Evolutionary conservation across 1,139 yeast genomes (phyloP).

Genomic region (Hemisphaericaspora lyxosophila): DNA sequence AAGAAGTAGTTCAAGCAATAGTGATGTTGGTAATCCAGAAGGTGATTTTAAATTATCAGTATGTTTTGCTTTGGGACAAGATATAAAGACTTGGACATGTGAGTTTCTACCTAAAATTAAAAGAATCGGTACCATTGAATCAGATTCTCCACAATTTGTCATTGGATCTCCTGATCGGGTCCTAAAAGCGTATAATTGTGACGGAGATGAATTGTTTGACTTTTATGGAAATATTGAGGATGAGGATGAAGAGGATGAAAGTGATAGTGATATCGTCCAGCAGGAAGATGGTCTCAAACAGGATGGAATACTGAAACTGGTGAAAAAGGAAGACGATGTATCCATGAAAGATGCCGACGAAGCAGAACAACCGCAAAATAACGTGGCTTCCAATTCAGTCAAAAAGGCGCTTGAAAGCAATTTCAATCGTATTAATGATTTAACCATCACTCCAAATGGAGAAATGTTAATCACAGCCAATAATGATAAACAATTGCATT

Average conservation of each 20-base stretch:
- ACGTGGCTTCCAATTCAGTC: not conserved
- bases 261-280: not conserved
- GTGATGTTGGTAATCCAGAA: not conserved
- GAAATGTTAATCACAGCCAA: constrained; percentile 62
- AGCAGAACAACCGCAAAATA: no score
- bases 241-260: constrained; percentile 28
- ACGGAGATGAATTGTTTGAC: constrained; percentile 43
- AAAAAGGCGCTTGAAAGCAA: constrained; percentile 21
- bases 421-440: constrained; percentile 61
- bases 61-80: constrained; percentile 43
- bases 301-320: no score
- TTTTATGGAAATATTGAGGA: constrained; percentile 43
- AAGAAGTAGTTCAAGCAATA: constrained; percentile 7
- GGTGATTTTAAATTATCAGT: constrained; percentile 23
- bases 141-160: constrained; percentile 52
- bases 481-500: constrained; percentile 56
- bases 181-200: constrained; percentile 58
- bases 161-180: constrained; percentile 80
- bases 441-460: constrained; percentile 64
- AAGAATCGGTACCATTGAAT: constrained; percentile 15
- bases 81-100: constrained; percentile 58
- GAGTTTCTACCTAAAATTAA: constrained; percentile 62
- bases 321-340: constrained; percentile 11
- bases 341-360: constrained; percentile 15
- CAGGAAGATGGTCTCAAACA: not conserved